Base-by-base conservation (phyloP, 805 yeast species). In the Saccharomycopsis oosterbeekiorum region DNA sequence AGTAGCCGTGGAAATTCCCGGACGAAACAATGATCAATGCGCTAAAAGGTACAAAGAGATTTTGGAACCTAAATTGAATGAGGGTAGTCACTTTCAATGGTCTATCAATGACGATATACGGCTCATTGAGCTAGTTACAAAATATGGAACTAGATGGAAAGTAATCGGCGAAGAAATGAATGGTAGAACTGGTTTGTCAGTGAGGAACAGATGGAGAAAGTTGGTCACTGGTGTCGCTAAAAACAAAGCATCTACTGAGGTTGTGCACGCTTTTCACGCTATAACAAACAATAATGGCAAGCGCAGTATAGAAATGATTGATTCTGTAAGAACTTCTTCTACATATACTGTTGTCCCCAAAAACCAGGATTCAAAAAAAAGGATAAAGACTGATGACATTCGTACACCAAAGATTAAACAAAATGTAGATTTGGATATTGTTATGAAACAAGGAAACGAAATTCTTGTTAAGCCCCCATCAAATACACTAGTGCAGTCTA, bases 21-120 rank as follows among this genome's bases (percentile, higher is more conserved):
- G 97, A 4, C 78, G 97, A 69, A 92, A 96, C 0, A 97, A 91
- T 68, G 97, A 91, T 71, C 97, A 92, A 74, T 92, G 98, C 75
- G 89, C 96, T 1, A 92, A 92, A 69, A 76, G 97, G 67, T 92
- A 89, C 70, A 83, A 85, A 15, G 97, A 92, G 68, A 97, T 90
- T 1, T 72, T 92, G 62, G 94, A 89, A 67, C 97, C 97, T 5
- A 78, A 76, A 34, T 74, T 76, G 59, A 87, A 91, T 10, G 83
- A 84, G 63, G 90, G 87, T 66, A 74, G 97, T 60, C 76, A 90
- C 55, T 79, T 89, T 66, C 84, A 86, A 1, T 92, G 98, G 98
- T 75, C 83, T 1, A 68, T 78, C 36, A 88, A 83, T 10, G 97
- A 92, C 70, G 97, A 92, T 70, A 72, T 87, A 47, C 72, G 75